Percentiles rank a stretch among this genome's conserved stretches.
Conservation (phyloP, 371 early-diverging fungal genomes). For the Capniomyces stellatus region DNA sequence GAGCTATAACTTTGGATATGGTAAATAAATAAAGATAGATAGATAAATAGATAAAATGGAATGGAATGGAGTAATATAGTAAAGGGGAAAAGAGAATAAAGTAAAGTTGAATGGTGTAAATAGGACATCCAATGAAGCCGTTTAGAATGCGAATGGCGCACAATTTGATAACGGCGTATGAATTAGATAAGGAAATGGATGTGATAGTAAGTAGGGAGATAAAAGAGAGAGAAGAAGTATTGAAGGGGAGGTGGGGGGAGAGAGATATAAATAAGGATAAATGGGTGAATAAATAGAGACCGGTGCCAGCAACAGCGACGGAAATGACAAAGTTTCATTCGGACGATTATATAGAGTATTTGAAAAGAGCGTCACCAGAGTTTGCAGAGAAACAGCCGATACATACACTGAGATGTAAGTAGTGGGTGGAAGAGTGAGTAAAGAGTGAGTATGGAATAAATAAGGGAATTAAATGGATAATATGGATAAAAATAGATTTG, state of each 20-base stretch:
- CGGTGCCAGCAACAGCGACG: constrained; percentile 58
- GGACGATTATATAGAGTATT: constrained; percentile 97
- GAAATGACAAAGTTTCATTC: constrained; percentile 99
- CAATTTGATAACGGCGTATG: constrained; percentile 89
- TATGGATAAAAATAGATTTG: neutral
- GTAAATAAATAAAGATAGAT: too few species aligned
- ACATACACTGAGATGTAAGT: constrained; percentile 23
- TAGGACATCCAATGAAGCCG: constrained; percentile 92
- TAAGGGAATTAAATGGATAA: neutral
- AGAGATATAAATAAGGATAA: too few species aligned
- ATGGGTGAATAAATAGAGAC: too few species aligned
- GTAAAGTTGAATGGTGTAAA: too few species aligned
- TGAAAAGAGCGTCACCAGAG: constrained; percentile 86
- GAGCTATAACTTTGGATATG: constrained; percentile 73
- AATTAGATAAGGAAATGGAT: constrained; percentile 87
- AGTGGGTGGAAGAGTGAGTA: too few species aligned
- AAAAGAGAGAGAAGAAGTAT: too few species aligned
- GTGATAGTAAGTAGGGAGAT: too few species aligned
- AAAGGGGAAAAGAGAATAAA: too few species aligned
- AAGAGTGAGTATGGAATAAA: neutral
- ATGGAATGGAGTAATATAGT: too few species aligned
- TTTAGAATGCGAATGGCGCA: constrained; percentile 97
- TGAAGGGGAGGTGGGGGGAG: too few species aligned
- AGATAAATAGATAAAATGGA: too few species aligned
- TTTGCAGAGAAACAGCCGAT: constrained; percentile 17